These are phyloP conservation scores for Trichoderma asperellum DNA, from an alignment of 2,329 filamentous ascomycete species.

Conservation along the genomic window DNA sequence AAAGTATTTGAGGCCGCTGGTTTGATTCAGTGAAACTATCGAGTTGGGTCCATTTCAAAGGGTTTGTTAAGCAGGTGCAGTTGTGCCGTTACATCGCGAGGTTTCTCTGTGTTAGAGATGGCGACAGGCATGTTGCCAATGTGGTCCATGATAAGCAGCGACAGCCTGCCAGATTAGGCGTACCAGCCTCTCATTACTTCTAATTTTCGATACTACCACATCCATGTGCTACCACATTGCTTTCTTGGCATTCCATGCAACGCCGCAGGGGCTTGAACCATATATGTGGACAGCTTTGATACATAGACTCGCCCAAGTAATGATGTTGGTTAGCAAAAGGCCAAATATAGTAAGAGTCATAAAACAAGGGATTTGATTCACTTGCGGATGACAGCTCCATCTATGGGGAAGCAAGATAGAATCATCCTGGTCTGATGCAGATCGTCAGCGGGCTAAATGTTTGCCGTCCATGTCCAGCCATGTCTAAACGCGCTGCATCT, in stretches of 20 bases:
- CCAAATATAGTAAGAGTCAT: background rate
- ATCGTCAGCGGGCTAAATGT: background rate
- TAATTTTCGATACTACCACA: background rate
- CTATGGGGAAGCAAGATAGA: background rate
- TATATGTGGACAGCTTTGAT: background rate
- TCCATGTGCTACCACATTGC: background rate
- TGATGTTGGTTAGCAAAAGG: background rate
- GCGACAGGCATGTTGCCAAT: constrained; percentile 4
- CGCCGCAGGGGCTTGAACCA: too few relatives aligned
- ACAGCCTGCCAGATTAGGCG: constrained; percentile 6
- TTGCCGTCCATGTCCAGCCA: background rate
- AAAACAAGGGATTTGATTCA: background rate
- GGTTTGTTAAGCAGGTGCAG: background rate
- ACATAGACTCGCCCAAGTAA: background rate
- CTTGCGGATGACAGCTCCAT: background rate
- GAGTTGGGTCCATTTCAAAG: background rate
- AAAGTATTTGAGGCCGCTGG: background rate
- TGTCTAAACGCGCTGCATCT: background rate
- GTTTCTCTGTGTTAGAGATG: background rate
- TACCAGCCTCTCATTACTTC: background rate
- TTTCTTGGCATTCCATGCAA: constrained; percentile 1
- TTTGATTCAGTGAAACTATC: background rate
- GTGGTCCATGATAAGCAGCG: background rate
- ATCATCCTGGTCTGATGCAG: background rate
- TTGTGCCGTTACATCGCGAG: background rate